Evolutionary conservation across 768 basidiomycete genomes (phyloP).

Genomic region (Mycena haematopus): DNA sequence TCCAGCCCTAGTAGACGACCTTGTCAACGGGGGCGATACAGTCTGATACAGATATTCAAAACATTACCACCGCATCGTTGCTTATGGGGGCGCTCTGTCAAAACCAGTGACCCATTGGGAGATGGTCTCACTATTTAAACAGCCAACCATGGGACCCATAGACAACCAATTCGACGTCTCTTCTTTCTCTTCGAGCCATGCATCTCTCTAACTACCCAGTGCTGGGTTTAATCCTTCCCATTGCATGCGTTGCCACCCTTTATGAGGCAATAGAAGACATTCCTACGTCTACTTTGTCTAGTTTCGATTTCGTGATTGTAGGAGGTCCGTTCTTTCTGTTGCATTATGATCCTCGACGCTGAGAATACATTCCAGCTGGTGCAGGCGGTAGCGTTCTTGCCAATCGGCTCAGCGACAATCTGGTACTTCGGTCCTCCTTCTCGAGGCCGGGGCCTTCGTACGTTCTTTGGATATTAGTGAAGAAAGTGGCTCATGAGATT

Average conservation of each 20-base stretch:
- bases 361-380: constrained; percentile 5
- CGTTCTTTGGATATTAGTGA: not conserved
- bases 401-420: constrained; percentile 15
- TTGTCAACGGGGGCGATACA: too few relatives aligned
- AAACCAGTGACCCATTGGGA: too few relatives aligned
- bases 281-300: not conserved
- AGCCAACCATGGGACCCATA: too few relatives aligned
- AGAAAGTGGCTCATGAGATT: not conserved
- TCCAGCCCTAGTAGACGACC: too few relatives aligned
- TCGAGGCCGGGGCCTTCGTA: constrained; percentile 25
- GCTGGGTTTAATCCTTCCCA: not conserved
- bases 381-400: constrained; percentile 21
- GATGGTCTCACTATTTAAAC: too few relatives aligned
- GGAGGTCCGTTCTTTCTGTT: constrained; percentile 3
- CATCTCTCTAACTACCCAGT: not conserved
- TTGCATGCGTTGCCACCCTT: constrained; percentile 5
- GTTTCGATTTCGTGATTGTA: constrained; percentile 19
- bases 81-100: too few relatives aligned
- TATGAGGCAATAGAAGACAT: constrained; percentile 5
- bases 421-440: constrained; percentile 5
- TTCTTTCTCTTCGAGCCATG: not conserved
- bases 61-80: too few relatives aligned
- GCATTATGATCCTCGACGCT: not conserved
- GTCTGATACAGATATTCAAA: too few relatives aligned
- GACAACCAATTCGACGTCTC: too few relatives aligned